Evolutionary conservation across 306 rosid genomes (phyloP), one percentile per base, ranked within the genome.

Genomic region (Carpinus fangiana): DNA sequence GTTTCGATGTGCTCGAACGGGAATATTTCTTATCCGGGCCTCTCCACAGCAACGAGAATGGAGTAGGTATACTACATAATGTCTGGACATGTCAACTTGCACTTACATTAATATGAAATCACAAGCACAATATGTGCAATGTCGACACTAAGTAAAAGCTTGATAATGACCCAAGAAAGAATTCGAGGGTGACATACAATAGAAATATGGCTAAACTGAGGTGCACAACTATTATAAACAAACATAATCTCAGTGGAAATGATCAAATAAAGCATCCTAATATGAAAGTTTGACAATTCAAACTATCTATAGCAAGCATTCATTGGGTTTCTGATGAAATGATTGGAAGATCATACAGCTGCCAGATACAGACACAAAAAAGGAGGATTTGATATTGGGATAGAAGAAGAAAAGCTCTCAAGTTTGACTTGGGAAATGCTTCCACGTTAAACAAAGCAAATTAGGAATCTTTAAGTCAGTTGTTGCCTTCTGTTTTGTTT

Each of bases 361-460:
- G 26, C 78, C 76, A 84, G 61, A 79, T 66, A 51, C 57, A 77
- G 76, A 61, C 82, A 73, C 80, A 57, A 78, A n/a, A 55, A 64
- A 23, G 46, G 11, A 38, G 65, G 72, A 53, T 74, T 76, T 74
- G 87, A 80, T 53, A 13, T 41, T 6, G 68, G 78, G 47, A 73
- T 28, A n/a, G 79, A 64, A 28, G 55, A 60, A 73, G 41, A 46
- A 53, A 73, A 14, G 66, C 77, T 54, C 73, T 73, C 12, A 47
- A 70, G 64, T 79, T 87, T 87, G 92, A 88, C 89, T 67, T 73
- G 2, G 36, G 80, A 77, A 23, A 68, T 80, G 71, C 80, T 73
- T 73, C 76, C 61, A 48, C 61, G 82, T 71, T 68, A 65, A 69
- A 72, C 74, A 79, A 84, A 66, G 73, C 69, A 10, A 67, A 76